Conservation (phyloP, 192 early-diverging fungal genomes). For the Oehlia diaphana region DNA sequence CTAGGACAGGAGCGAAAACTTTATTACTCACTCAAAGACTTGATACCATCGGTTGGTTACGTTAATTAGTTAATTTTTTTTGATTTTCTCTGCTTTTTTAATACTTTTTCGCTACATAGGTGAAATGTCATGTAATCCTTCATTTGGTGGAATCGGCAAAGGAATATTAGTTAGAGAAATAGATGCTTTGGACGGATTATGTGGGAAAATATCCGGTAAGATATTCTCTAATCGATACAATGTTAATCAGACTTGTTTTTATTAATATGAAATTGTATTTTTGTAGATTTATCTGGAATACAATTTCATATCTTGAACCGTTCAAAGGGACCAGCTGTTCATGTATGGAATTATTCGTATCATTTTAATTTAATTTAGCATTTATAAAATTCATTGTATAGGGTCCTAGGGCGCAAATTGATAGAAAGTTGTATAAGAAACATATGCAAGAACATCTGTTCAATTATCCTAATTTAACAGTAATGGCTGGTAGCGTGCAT, state of each 20-base stretch:
- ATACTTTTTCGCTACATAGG: slow-evolving; percentile 36
- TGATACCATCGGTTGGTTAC: slow-evolving; percentile 64
- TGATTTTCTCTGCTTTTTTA: not conserved
- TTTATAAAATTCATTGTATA: slow-evolving; percentile 21
- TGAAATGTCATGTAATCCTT: slow-evolving; percentile 88
- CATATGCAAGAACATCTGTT: slow-evolving; percentile 65
- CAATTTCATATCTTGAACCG: slow-evolving; percentile 82
- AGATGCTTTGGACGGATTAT: slow-evolving; percentile 84
- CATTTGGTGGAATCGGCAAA: slow-evolving; percentile 84
- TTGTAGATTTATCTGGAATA: slow-evolving; percentile 68
- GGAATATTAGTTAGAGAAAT: slow-evolving; percentile 79
- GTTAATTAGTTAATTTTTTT: not conserved
- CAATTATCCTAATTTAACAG: slow-evolving; percentile 67
- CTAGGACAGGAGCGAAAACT: slow-evolving; percentile 69
- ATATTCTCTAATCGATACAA: not conserved
- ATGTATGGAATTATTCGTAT: slow-evolving; percentile 39
- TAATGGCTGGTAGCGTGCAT: slow-evolving; percentile 67
- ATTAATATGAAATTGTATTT: not conserved
- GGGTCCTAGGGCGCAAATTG: slow-evolving; percentile 82
- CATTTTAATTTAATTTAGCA: not conserved
- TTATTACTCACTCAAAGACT: slow-evolving; percentile 72
- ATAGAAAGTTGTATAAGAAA: slow-evolving; percentile 75
- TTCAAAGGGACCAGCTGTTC: slow-evolving; percentile 81
- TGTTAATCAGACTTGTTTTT: not conserved
- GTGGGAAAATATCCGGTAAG: slow-evolving; percentile 66